phyloP scores from a whole-genome alignment of 129 eudicot species.

The Centrapalus pauciflorus region DNA sequence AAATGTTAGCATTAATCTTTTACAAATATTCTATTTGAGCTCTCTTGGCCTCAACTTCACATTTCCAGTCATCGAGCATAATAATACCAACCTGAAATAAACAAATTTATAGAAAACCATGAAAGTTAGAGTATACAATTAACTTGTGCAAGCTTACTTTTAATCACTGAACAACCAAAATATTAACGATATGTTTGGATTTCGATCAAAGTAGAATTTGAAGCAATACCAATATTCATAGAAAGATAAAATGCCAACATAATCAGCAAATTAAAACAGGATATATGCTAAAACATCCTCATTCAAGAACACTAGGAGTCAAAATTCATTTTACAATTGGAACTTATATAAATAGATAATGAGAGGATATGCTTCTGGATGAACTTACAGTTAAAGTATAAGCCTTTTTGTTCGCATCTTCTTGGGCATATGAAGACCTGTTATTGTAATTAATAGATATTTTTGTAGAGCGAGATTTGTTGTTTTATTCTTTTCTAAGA shows the following conservation, averaged over 20 bases:
- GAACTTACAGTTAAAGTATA: constrained; percentile 13
- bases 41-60: neutral
- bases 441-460: too few species aligned
- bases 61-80: constrained; percentile 3
- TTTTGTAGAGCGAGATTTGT: neutral
- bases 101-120: neutral
- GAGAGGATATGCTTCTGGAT: neutral
- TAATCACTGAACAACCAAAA: too few species aligned
- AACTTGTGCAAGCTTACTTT: too few species aligned
- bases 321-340: too few species aligned
- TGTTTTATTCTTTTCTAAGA: neutral
- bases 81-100: constrained; percentile 9
- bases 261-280: too few species aligned
- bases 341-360: neutral
- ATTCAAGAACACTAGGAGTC: too few species aligned
- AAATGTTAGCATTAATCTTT: neutral
- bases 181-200: too few species aligned
- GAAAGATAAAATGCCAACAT: too few species aligned
- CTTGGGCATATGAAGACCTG: neutral
- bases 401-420: neutral
- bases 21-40: neutral
- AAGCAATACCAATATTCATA: too few species aligned
- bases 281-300: too few species aligned
- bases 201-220: too few species aligned
- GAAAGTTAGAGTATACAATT: too few species aligned